A percentile compares a stretch with the other conserved stretches of the same genome.
These are phyloP conservation scores for Canna indica DNA, from an alignment of 176 grass and related monocot genomes.

Conservation along the genomic window DNA sequence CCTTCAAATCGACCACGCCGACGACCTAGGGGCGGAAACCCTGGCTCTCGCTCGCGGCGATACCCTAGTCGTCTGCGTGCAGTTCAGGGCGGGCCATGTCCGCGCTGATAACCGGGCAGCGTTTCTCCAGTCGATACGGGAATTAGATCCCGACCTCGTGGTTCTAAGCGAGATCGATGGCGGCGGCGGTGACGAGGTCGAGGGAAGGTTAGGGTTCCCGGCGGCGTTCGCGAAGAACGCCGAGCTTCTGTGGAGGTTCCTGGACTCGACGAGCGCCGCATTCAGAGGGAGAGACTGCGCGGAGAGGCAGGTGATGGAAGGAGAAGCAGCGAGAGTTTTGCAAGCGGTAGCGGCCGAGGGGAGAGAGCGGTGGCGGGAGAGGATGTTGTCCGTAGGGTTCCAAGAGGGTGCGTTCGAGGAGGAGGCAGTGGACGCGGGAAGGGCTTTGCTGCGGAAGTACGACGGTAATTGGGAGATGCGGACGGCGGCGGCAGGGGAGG, in stretches of 20 bases:
- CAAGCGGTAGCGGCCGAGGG: conserved; percentile 22
- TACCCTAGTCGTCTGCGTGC: conserved; percentile 62
- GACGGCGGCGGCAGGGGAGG: not conserved
- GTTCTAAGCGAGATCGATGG: conserved; percentile 67
- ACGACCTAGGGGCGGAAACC: conserved; percentile 20
- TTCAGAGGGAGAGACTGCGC: conserved; percentile 75
- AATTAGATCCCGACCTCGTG: conserved; percentile 55
- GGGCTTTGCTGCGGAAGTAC: conserved; percentile 72
- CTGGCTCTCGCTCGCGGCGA: conserved; percentile 19
- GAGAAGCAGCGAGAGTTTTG: conserved; percentile 39
- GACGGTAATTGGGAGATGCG: conserved; percentile 83
- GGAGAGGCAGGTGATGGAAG: conserved; percentile 57
- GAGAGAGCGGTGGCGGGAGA: conserved; percentile 54
- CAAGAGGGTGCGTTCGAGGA: conserved; percentile 51
- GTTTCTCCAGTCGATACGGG: conserved; percentile 38
- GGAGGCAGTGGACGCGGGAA: conserved; percentile 55
- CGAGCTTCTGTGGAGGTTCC: conserved; percentile 68
- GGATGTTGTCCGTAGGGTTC: conserved; percentile 59
- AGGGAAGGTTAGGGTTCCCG: conserved; percentile 8
- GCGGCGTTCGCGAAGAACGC: conserved; percentile 42
- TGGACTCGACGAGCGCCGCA: conserved; percentile 71
- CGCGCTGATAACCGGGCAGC: conserved; percentile 26
- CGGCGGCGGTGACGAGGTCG: conserved; percentile 8
- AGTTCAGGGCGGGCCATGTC: conserved; percentile 55
- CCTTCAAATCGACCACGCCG: conserved; percentile 37